Conservation (phyloP, 495 filamentous ascomycete species). For the Chaetomidium leptoderma region DNA sequence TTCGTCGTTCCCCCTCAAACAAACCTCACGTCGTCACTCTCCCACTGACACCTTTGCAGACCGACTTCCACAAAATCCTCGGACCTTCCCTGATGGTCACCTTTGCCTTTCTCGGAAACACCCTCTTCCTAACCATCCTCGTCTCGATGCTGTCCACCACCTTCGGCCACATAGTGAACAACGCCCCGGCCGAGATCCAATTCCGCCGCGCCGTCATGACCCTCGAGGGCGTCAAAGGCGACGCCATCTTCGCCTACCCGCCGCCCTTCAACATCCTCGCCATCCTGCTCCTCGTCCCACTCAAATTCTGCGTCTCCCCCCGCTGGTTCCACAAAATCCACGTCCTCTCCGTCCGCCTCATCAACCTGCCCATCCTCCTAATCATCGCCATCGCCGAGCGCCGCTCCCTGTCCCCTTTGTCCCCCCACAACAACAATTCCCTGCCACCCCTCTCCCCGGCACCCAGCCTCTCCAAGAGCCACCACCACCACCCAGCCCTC, state of each 20-base stretch:
- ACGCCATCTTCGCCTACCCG: slow-evolving; percentile 68
- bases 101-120: slow-evolving; percentile 72
- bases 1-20: slow-evolving; percentile 23
- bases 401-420: slow-evolving; percentile 41
- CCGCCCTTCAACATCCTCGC: slow-evolving; percentile 72
- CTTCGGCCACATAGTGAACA: slow-evolving; percentile 60
- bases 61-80: slow-evolving; percentile 60
- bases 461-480: slow-evolving; percentile 2
- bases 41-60: slow-evolving; percentile 24
- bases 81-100: slow-evolving; percentile 66
- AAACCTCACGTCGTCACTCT: no score
- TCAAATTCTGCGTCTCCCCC: slow-evolving; percentile 59
- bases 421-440: slow-evolving; percentile 28
- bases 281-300: slow-evolving; percentile 56
- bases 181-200: slow-evolving; percentile 65
- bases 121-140: slow-evolving; percentile 69
- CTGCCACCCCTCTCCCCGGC: slow-evolving; percentile 11
- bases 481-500: slow-evolving; percentile 21
- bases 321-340: slow-evolving; percentile 79
- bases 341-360: slow-evolving; percentile 56
- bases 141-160: slow-evolving; percentile 72
- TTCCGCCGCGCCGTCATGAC: slow-evolving; percentile 69
- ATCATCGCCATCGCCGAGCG: slow-evolving; percentile 58
- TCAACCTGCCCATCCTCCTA: slow-evolving; percentile 63
- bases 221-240: slow-evolving; percentile 70